Conservation (phyloP, 257 asterid genomes). For the Nemophila menziesii region DNA sequence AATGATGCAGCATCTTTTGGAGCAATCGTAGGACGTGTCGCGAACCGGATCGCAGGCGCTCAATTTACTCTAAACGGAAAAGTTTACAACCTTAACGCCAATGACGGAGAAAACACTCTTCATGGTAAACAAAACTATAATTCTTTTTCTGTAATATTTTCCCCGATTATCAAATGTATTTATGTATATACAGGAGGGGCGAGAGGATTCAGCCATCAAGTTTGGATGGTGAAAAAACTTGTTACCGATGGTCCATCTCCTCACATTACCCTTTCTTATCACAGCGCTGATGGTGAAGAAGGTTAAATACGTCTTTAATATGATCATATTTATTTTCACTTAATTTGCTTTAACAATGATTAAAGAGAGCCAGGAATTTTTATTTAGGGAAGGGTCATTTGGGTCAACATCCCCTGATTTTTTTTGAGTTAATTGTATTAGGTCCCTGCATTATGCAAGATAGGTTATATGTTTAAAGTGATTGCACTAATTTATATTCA, state of each 20-base stretch:
- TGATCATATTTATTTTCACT: no score
- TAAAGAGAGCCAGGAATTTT: no score
- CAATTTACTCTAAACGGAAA: conserved; percentile 54
- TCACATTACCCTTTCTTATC: conserved; percentile 40
- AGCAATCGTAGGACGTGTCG: conserved; percentile 73
- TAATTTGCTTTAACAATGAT: no score
- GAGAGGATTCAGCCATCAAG: conserved; percentile 53
- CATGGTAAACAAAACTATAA: conserved; percentile 38
- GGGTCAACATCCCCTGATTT: no score
- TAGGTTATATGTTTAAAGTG: no score
- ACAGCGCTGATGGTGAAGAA: conserved; percentile 71
- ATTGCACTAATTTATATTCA: no score
- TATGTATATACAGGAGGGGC: conserved; percentile 42
- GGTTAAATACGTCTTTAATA: conserved; percentile 17
- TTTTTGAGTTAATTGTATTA: no score
- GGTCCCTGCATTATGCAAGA: no score
- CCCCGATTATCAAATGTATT: neutral
- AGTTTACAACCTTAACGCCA: conserved; percentile 51
- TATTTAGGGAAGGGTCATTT: no score
- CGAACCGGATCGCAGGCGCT: conserved; percentile 78
- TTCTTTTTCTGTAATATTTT: neutral
- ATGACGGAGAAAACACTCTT: conserved; percentile 48
- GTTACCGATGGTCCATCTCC: conserved; percentile 30
- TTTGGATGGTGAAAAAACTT: conserved; percentile 53
- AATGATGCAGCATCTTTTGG: conserved; percentile 49